Percentiles rank a stretch among this genome's conserved stretches.
phyloP scores from a whole-genome alignment of 2,329 filamentous ascomycete species.

The Botryotinia convoluta region DNA sequence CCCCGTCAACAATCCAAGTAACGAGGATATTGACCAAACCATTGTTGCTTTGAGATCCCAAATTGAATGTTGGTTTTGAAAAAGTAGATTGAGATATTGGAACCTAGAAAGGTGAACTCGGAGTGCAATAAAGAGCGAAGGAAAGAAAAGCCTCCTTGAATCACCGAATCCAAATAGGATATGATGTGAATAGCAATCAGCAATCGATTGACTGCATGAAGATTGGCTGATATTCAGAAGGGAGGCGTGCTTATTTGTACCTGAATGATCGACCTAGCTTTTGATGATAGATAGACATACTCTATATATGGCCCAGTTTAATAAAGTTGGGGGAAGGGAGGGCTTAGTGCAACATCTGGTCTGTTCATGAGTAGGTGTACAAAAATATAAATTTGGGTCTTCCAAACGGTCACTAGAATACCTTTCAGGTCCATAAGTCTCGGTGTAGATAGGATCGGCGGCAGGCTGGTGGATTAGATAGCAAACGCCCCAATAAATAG shows the following conservation, averaged over 20 bases:
- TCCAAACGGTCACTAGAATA: background rate
- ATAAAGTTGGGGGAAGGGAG: background rate
- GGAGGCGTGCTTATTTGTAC: conserved; percentile 9
- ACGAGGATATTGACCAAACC: conserved; percentile 20
- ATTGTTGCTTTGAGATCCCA: conserved; percentile 17
- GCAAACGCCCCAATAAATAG: background rate
- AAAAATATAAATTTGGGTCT: background rate
- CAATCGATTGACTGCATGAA: background rate
- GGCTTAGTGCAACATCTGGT: background rate
- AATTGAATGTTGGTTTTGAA: background rate
- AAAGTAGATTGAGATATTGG: background rate
- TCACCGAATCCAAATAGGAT: background rate
- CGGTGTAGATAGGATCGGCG: background rate
- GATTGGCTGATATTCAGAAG: background rate
- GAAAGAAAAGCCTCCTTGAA: background rate
- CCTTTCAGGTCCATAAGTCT: background rate
- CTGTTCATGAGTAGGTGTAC: background rate
- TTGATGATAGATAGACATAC: background rate
- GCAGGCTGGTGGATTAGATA: background rate
- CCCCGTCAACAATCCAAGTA: conserved; percentile 21
- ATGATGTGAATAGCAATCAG: background rate
- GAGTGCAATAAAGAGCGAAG: background rate
- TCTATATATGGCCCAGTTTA: background rate
- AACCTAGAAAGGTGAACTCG: background rate
- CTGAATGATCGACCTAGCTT: background rate